These are phyloP conservation scores for Capsella rubella DNA, from an alignment of 441 rosid species.

Conservation along the genomic window DNA sequence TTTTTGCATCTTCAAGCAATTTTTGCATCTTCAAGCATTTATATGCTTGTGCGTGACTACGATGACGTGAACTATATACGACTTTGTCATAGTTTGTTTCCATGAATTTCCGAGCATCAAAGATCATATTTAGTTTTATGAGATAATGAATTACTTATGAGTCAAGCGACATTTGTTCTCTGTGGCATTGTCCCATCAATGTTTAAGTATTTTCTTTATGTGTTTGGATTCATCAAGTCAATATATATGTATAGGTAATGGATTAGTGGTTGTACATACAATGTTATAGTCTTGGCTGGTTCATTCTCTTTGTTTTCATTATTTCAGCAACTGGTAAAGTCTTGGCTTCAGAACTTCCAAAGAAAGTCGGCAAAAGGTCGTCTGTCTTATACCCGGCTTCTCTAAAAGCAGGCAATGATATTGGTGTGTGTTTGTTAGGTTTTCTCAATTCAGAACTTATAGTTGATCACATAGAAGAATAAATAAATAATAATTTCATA, in stretches of 20 bases:
- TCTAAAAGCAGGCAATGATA: constrained; percentile 80
- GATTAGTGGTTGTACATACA: not conserved
- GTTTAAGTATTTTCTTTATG: not conserved
- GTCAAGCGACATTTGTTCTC: constrained; percentile 11
- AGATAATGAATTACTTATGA: not conserved
- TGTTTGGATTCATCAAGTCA: not conserved
- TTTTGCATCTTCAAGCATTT: too few species aligned
- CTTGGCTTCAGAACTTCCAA: constrained; percentile 93
- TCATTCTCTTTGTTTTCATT: constrained; percentile 25
- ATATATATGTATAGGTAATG: not conserved
- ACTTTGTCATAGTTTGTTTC: constrained; percentile 1
- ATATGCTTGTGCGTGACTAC: not conserved
- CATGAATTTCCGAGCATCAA: not conserved
- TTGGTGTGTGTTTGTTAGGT: constrained; percentile 57
- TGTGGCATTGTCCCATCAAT: not conserved
- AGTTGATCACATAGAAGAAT: not conserved
- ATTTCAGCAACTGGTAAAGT: constrained; percentile 86
- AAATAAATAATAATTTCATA: not conserved
- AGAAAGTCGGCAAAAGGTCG: constrained; percentile 58
- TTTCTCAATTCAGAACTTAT: constrained; percentile 31
- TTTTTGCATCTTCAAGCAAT: not conserved
- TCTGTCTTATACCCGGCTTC: constrained; percentile 97
- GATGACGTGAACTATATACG: constrained; percentile 6
- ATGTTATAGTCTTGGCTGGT: not conserved
- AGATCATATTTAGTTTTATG: constrained; percentile 10